Conservation (phyloP, 208 protist genomes). For the Entamoeba invadens region DNA sequence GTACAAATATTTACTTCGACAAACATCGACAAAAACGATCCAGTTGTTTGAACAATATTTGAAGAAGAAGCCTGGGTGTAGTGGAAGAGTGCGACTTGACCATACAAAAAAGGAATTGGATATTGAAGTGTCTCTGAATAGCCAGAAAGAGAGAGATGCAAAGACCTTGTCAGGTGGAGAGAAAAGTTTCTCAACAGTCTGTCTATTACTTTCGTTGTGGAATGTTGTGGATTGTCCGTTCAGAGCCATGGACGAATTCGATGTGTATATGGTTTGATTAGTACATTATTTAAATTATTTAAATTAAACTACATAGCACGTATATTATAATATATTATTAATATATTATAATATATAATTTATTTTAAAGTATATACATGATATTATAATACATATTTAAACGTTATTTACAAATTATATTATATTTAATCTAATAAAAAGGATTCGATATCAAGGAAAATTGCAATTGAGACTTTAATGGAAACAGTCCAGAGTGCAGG, state of each 20-base stretch:
- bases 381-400: no score
- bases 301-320: no score
- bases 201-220: constrained; percentile 5
- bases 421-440: no score
- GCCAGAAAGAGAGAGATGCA: neutral
- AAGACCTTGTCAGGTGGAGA: constrained; percentile 12
- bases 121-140: neutral
- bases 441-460: neutral
- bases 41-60: neutral
- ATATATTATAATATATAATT: no score
- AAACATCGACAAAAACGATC: neutral
- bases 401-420: no score
- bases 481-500: neutral
- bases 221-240: neutral
- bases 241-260: constrained; percentile 18
- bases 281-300: no score
- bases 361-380: no score
- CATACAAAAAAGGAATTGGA: neutral
- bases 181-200: constrained; percentile 19
- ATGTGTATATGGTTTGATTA: constrained; percentile 27
- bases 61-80: neutral
- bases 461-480: neutral
- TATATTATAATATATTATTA: no score
- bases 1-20: neutral
- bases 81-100: neutral